Percentiles rank a stretch among this genome's conserved stretches.
Conservation (phyloP, 148 eudicot species). For the Selenicereus undatus region DNA sequence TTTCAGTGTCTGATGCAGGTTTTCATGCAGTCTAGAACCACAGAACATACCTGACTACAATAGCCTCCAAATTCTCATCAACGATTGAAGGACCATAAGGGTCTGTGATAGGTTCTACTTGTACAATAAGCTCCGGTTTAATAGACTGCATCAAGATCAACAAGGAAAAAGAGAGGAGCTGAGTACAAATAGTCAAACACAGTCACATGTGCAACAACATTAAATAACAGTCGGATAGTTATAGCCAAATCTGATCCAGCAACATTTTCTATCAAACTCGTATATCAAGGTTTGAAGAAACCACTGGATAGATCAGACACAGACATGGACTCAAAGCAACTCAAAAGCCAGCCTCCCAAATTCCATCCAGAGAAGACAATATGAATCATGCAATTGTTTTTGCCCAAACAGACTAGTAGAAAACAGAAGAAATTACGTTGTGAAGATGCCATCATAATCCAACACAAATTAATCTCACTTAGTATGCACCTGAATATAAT, state of each 20-base stretch:
- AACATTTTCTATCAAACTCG: not conserved
- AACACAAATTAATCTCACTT: not conserved
- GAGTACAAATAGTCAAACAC: not conserved
- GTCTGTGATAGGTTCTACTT: slow-evolving; percentile 75
- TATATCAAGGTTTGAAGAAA: not conserved
- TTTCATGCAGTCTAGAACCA: not conserved
- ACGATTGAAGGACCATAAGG: slow-evolving; percentile 87
- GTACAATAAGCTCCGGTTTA: slow-evolving; percentile 69
- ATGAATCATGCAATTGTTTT: not conserved
- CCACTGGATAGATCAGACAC: not conserved
- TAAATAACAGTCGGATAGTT: not conserved
- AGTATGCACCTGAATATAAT: slow-evolving; percentile 58
- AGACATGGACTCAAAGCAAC: not conserved
- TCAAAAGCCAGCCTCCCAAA: not conserved
- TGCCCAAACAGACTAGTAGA: not conserved
- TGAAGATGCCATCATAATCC: not conserved
- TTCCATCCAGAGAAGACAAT: not conserved
- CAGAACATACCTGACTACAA: slow-evolving; percentile 72
- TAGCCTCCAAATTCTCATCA: slow-evolving; percentile 87
- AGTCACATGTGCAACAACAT: not conserved
- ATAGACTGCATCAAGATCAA: slow-evolving; percentile 46
- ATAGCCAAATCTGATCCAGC: not conserved
- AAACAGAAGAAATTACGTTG: not conserved
- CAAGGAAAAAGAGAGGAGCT: not conserved
- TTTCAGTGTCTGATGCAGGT: not conserved